Conservation (phyloP, 306 rosid species). For the Prunus fruticosa region DNA sequence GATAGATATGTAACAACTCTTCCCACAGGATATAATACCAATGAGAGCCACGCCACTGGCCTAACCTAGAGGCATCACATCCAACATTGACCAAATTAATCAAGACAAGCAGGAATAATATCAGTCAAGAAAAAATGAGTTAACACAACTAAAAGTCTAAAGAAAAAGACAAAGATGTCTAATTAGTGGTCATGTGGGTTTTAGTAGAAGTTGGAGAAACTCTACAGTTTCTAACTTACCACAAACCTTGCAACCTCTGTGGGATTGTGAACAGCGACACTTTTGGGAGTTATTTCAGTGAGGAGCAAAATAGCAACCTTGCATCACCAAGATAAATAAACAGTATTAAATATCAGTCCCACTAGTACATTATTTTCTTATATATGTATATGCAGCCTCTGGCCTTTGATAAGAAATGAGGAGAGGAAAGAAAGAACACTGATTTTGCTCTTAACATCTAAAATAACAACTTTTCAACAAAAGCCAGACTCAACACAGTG, state of each 20-base stretch:
- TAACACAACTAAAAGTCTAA: not conserved
- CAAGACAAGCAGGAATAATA: conserved; percentile 18
- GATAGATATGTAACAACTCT: conserved; percentile 89
- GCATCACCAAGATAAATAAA: conserved; percentile 26
- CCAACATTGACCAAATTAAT: conserved; percentile 23
- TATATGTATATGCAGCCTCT: not conserved
- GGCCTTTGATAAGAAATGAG: conserved; percentile 5
- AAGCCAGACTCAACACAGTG: not conserved
- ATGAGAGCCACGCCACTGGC: conserved; percentile 99
- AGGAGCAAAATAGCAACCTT: conserved; percentile 97
- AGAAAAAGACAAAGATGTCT: conserved; percentile 15
- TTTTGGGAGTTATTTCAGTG: conserved; percentile 99
- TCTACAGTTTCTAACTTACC: conserved; percentile 50
- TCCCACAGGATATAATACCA: conserved; percentile 89
- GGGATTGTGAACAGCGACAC: conserved; percentile 96
- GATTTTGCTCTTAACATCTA: not conserved
- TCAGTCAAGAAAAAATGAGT: conserved; percentile 10
- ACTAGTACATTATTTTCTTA: not conserved
- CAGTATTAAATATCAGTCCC: not conserved
- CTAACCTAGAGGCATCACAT: conserved; percentile 71
- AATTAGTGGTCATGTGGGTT: not conserved
- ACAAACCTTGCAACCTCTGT: conserved; percentile 95
- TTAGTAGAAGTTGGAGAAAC: not conserved
- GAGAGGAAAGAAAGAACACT: not conserved
- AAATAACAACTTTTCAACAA: not conserved